Evolutionary conservation across 768 basidiomycete species (phyloP), one percentile per base, ranked within the genome.

Genomic region (Pleurotus platypus): DNA sequence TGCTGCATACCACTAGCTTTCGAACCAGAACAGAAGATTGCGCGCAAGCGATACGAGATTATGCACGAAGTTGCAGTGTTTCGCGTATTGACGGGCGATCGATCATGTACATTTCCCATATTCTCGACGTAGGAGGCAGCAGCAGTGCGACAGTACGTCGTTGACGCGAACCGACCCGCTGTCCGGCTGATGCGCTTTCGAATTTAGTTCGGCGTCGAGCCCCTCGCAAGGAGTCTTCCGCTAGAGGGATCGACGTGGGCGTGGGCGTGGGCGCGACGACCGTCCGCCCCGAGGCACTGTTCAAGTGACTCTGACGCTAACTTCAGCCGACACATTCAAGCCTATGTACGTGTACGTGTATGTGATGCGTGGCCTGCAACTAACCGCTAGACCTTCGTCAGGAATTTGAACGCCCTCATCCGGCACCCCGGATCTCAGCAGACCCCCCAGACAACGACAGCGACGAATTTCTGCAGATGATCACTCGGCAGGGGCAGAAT

Each of bases 401-500:
- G 75, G 0, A 62, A 73, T 46, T 56, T 73, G n/a, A 60, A 67
- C 9, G 61, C 60, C 20, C 58, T 72, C 2, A 64, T 71, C 9
- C 26, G 35, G 1, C 39, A 46, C 4, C 51, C 58, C 7, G 53
- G 55, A 45, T n/a, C 24, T 26, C 37, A 9, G 12, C 26, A 38
- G 48, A 63, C 70, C n/a, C 18, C 61, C 53, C 27, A 70, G 24
- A 69, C 73, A 3, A 38, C 66, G 1, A 69, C 70, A 2, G 79
- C 80, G 0, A 70, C 74, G 0, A 84, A 79, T 39, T 61, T 84
- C 1, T 54, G 0, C 81, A 84, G 45, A 65, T 83, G 1, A 71
- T 84, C 8, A 58, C 83, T 1, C 73, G 80, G 0, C 81, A 83
- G 53, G 73, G 67, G 0, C 71, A 75, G 0, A 81, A 83, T 37